phyloP scores from a whole-genome alignment of 345 rosid species.

The Microthlaspi erraticum region DNA sequence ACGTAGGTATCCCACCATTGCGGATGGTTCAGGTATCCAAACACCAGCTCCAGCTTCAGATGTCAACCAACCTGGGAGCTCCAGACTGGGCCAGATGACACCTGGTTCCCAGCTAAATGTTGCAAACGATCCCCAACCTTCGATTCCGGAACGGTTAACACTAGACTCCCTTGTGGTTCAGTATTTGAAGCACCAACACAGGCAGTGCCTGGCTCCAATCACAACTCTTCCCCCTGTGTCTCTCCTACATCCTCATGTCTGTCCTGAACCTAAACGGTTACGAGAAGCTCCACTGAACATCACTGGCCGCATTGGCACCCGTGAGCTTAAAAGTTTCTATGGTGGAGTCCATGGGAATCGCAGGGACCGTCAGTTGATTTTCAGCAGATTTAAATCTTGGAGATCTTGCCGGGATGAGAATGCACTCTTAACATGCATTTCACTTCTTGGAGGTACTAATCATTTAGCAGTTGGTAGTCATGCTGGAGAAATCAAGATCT shows the following conservation, averaged over 20 bases:
- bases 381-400: constrained; percentile 95
- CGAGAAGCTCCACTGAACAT: constrained; percentile 90
- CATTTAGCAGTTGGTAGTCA: constrained; percentile 94
- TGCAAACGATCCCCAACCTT: constrained; percentile 61
- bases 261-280: constrained; percentile 94
- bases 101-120: constrained; percentile 57
- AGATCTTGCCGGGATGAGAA: constrained; percentile 93
- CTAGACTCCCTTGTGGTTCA: constrained; percentile 90
- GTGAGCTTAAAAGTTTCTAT: constrained; percentile 74
- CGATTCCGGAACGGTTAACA: constrained; percentile 75
- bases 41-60: constrained; percentile 61
- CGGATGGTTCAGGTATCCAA: constrained; percentile 59
- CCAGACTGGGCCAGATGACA: constrained; percentile 52
- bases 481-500: constrained; percentile 78
- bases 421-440: constrained; percentile 78
- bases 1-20: constrained; percentile 51
- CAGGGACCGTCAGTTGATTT: constrained; percentile 91
- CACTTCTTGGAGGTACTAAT: constrained; percentile 76
- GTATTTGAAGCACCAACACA: constrained; percentile 95
- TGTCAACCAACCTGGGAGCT: constrained; percentile 59
- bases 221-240: constrained; percentile 98
- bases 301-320: constrained; percentile 84
- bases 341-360: constrained; percentile 96
- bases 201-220: constrained; percentile 98
- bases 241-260: constrained; percentile 89